Percentiles rank a stretch among this genome's conserved stretches.
Conservation (phyloP, 345 rosid genomes). For the Populus pruinosa region DNA sequence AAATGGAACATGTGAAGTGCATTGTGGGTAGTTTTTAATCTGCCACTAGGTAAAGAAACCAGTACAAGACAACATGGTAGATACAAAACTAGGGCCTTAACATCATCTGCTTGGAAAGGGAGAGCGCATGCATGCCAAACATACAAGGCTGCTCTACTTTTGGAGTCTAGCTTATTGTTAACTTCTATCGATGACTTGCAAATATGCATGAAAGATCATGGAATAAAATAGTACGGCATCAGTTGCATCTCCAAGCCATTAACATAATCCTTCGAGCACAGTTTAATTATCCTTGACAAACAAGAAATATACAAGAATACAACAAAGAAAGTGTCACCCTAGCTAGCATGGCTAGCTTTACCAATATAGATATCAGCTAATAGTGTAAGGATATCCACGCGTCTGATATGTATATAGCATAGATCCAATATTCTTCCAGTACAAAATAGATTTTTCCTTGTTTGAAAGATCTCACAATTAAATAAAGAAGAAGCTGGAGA, state of each 20-base stretch:
- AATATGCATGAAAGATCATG: slow-evolving; percentile 17
- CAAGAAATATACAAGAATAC: slow-evolving; percentile 1
- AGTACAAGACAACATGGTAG: not conserved
- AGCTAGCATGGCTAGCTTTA: not conserved
- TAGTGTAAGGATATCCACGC: not conserved
- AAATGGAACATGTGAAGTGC: slow-evolving; percentile 7
- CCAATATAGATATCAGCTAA: not conserved
- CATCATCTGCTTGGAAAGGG: slow-evolving; percentile 2
- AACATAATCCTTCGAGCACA: not conserved
- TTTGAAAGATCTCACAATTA: slow-evolving; percentile 17
- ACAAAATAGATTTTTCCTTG: slow-evolving; percentile 13
- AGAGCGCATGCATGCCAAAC: not conserved
- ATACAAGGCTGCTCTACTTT: not conserved
- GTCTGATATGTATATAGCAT: not conserved
- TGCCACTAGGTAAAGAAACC: not conserved
- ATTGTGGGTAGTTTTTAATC: not conserved
- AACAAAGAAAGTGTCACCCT: not conserved
- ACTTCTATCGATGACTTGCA: not conserved
- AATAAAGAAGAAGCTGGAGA: slow-evolving; percentile 10
- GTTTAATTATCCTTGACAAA: not conserved
- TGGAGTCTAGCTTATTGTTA: not conserved
- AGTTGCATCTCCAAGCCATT: not conserved
- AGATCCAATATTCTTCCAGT: slow-evolving; percentile 1
- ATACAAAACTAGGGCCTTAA: not conserved
- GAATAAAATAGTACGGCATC: not conserved